Percentiles rank a stretch among this genome's conserved stretches.
Conservation (phyloP, 164 flowering plant species). For the Sextonia rubra region DNA sequence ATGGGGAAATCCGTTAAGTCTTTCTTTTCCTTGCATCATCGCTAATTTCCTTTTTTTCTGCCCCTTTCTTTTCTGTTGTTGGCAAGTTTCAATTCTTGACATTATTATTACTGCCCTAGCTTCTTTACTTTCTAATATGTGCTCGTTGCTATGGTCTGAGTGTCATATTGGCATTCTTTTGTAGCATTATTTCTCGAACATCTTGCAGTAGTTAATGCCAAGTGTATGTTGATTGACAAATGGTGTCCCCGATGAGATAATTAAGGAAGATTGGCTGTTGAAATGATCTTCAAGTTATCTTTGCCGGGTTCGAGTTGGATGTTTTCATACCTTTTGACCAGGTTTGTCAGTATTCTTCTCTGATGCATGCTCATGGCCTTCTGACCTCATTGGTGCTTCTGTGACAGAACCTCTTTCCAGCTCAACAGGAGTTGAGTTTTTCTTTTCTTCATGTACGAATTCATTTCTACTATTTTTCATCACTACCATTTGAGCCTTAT, state of each 20-base stretch:
- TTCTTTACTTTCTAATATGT: neutral
- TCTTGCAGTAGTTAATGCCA: neutral
- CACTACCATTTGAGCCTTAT: too few relatives aligned
- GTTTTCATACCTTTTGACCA: neutral
- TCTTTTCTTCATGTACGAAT: too few relatives aligned
- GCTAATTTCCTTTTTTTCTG: neutral
- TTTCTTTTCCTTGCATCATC: constrained; percentile 5
- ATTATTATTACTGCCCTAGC: neutral
- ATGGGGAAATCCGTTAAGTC: constrained; percentile 72
- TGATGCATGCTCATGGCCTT: too few relatives aligned
- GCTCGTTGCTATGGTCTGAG: neutral
- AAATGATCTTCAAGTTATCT: neutral
- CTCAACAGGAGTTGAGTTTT: too few relatives aligned
- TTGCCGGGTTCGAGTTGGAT: neutral
- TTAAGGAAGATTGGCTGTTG: neutral
- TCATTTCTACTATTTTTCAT: too few relatives aligned
- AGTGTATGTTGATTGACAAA: neutral
- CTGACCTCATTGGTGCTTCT: too few relatives aligned
- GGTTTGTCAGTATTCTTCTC: neutral
- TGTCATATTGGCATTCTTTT: neutral
- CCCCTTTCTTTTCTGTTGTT: neutral
- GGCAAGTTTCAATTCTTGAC: neutral
- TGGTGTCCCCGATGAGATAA: neutral
- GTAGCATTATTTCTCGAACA: neutral
- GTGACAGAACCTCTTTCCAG: too few relatives aligned